Evolutionary conservation across 1,139 yeast species (phyloP), one percentile per base, ranked within the genome.

Genomic region (Nakaseomyces kungkrabaensis): DNA sequence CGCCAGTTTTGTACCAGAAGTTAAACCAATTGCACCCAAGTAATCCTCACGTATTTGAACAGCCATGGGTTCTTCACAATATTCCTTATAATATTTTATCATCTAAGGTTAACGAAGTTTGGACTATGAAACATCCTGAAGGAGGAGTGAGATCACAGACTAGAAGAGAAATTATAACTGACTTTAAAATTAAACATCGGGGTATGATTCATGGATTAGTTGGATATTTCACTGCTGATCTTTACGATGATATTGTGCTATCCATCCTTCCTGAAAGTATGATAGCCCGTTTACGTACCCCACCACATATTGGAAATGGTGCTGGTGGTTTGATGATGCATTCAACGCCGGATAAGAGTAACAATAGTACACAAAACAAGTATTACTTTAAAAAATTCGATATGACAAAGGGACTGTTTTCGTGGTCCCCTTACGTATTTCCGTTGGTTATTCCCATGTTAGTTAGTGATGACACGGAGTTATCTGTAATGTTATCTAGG

Each of bases 391-490:
- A 58, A 52, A 62, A 72, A 53, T 48, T 53, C 56, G 60, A 56
- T 59, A 71, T 69, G 34, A 82, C 92, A 3, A 74, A 79, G 65
- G 81, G 75, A 57, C 60, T 79, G 63, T 65, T 70, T 11, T 80
- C 86, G 0, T 82, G 89, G 89, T 76, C 82, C 51, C 96, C 96
- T 0, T 70, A 84, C 31, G 73, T 82, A 58, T 83, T 89, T 62
- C 96, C 96, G 0, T 61, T 85, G 1, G 70, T 71, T 45, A 69
- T 71, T 6, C 81, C 84, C 2, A 56, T 78, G 9, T 62, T 68
- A 24, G 66, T 80, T 0, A 64, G 78, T 1, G 84, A 81, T 47
- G 76, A 73, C 45, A 71, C 81, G 4, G 81, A 73, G 48, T 57
- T 84, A 6, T 76, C 75, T 40, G 65, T 82, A 0, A 69, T 73